Percentiles rank a stretch among this genome's conserved stretches.
These are phyloP conservation scores for Apophysomyces variabilis DNA, from an alignment of 371 early-diverging fungal species.

Conservation along the genomic window DNA sequence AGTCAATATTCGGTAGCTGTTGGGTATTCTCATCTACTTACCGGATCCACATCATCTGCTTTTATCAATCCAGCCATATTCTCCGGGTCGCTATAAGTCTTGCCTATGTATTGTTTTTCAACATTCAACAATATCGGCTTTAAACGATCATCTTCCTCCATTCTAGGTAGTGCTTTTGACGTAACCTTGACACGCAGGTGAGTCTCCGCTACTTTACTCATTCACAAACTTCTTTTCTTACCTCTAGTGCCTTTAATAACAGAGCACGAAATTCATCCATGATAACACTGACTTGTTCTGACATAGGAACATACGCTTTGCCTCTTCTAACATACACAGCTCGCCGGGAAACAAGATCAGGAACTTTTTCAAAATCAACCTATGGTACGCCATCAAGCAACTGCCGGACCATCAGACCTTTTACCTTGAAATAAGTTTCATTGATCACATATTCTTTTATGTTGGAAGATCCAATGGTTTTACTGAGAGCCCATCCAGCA, in stretches of 20 bases:
- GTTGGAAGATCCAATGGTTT: conserved; percentile 10
- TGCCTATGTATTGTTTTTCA: conserved; percentile 81
- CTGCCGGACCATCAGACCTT: neutral
- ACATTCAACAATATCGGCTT: conserved; percentile 86
- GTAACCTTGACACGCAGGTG: conserved; percentile 45
- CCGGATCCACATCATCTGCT: conserved; percentile 69
- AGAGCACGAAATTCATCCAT: conserved; percentile 75
- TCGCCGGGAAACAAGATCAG: conserved; percentile 74
- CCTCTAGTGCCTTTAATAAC: conserved; percentile 65
- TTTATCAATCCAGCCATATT: conserved; percentile 56
- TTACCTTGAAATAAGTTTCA: conserved; percentile 61
- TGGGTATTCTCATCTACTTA: conserved; percentile 26
- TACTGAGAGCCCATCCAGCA: conserved; percentile 11
- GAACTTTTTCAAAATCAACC: conserved; percentile 89
- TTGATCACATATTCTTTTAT: conserved; percentile 28
- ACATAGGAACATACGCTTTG: conserved; percentile 83
- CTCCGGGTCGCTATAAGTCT: conserved; percentile 54
- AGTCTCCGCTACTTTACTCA: too few species aligned
- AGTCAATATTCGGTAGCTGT: neutral
- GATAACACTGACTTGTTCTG: conserved; percentile 76
- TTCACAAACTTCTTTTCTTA: conserved; percentile 17
- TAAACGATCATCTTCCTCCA: conserved; percentile 95
- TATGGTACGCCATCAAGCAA: conserved; percentile 27
- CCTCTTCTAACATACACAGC: conserved; percentile 78
- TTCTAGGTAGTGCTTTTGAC: conserved; percentile 76